Percentiles rank a stretch among this genome's conserved stretches.
These are phyloP conservation scores for Stagonosporopsis cucurbitacearum DNA, from an alignment of 2,329 filamentous ascomycete genomes.

Conservation along the genomic window DNA sequence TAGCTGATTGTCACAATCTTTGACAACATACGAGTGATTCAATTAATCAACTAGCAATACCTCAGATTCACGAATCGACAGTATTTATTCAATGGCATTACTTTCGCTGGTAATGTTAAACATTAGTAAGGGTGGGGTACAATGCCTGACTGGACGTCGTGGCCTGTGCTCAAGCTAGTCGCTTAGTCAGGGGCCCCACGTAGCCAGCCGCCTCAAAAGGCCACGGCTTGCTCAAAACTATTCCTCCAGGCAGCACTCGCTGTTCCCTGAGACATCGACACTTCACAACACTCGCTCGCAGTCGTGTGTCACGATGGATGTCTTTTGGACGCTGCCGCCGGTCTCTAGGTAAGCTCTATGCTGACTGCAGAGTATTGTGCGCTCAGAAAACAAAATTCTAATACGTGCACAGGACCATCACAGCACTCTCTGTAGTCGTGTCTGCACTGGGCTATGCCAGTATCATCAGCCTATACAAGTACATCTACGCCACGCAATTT, in stretches of 20 bases:
- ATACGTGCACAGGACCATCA: constrained; percentile 68
- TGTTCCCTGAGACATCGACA: constrained; percentile 39
- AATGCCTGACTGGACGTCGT: no score
- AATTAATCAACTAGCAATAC: no score
- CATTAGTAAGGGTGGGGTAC: neutral
- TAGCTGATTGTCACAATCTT: no score
- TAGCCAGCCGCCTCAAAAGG: constrained; percentile 22
- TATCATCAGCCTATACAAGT: constrained; percentile 58
- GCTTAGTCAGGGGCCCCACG: constrained; percentile 18
- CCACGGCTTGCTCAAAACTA: constrained; percentile 30
- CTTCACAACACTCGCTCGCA: constrained; percentile 27
- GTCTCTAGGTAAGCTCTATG: constrained; percentile 64
- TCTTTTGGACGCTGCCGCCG: constrained; percentile 70
- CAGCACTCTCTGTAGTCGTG: constrained; percentile 67
- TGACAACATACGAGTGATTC: no score
- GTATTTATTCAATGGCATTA: no score
- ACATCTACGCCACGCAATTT: constrained; percentile 61
- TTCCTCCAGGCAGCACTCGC: constrained; percentile 43
- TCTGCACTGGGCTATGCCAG: constrained; percentile 68
- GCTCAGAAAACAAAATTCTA: constrained; percentile 42
- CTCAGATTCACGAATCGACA: no score
- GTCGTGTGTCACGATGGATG: constrained; percentile 57
- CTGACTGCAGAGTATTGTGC: neutral
- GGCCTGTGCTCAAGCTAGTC: constrained; percentile 9
- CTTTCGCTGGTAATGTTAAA: neutral